A percentile compares a stretch with the other conserved stretches of the same genome.
Conservation (phyloP, 495 filamentous ascomycete genomes). For the Glutinoglossum americanum region DNA sequence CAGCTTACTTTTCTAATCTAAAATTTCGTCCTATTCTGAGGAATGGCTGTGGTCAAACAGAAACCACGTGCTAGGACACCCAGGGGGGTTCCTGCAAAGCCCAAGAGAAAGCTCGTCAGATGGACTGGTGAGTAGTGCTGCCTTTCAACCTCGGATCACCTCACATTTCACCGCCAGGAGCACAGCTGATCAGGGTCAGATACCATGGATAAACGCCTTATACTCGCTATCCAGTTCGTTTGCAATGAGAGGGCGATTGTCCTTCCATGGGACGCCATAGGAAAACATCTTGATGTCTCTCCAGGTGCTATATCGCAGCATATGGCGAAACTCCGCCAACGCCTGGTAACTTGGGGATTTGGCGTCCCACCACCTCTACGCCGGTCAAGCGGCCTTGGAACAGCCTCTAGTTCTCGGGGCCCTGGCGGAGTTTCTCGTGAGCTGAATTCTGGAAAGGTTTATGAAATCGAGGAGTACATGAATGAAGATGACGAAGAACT, state of each 20-base stretch:
- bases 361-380: conserved; percentile 4
- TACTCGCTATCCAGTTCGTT: conserved; percentile 2
- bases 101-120: neutral
- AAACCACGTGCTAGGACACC: neutral
- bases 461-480: neutral
- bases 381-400: neutral
- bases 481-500: neutral
- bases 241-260: conserved; percentile 6
- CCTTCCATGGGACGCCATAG: conserved; percentile 5
- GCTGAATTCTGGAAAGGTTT: neutral
- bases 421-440: neutral
- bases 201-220: neutral
- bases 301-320: conserved; percentile 4
- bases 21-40: neutral
- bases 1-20: neutral
- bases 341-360: neutral
- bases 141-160: too few species aligned
- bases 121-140: neutral
- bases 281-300: neutral
- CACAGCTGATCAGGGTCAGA: neutral
- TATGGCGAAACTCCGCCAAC: conserved; percentile 1
- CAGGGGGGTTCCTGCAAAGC: neutral
- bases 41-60: neutral
- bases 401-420: neutral
- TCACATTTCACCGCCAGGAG: neutral